These are phyloP conservation scores for Cornus kousa DNA, from an alignment of 148 eudicot species.

Conservation along the genomic window DNA sequence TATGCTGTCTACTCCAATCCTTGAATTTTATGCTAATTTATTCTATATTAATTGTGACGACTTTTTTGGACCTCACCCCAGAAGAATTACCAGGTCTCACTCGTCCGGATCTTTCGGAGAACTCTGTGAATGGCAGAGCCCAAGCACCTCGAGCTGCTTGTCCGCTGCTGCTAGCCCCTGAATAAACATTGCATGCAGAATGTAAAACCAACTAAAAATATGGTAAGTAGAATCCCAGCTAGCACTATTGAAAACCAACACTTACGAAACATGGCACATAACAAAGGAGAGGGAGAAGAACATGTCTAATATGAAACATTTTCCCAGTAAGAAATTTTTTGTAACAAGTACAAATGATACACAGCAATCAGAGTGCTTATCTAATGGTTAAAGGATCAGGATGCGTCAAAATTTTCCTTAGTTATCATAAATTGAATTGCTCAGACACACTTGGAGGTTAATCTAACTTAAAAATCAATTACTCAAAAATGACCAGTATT, in stretches of 20 bases:
- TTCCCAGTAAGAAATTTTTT: too few species aligned
- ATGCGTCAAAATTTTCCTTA: too few species aligned
- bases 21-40: conserved; percentile 3
- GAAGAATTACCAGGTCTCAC: conserved; percentile 16
- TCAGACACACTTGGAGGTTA: too few species aligned
- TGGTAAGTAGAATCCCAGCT: neutral
- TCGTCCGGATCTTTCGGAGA: conserved; percentile 1
- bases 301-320: neutral
- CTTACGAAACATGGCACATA: neutral
- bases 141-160: conserved; percentile 15
- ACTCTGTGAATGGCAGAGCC: conserved; percentile 26
- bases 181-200: neutral
- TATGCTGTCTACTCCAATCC: neutral
- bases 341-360: too few species aligned
- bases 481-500: too few species aligned
- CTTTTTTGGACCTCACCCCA: conserved; percentile 40
- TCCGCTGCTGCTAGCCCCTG: conserved; percentile 33
- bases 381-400: too few species aligned
- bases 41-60: conserved; percentile 60
- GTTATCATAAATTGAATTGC: too few species aligned
- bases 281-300: neutral
- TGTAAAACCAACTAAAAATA: neutral
- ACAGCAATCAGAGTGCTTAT: too few species aligned
- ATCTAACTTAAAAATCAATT: too few species aligned
- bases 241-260: neutral